Evolutionary conservation across 2,329 filamentous ascomycete genomes (phyloP).

Genomic region (Colletotrichum siamense): DNA sequence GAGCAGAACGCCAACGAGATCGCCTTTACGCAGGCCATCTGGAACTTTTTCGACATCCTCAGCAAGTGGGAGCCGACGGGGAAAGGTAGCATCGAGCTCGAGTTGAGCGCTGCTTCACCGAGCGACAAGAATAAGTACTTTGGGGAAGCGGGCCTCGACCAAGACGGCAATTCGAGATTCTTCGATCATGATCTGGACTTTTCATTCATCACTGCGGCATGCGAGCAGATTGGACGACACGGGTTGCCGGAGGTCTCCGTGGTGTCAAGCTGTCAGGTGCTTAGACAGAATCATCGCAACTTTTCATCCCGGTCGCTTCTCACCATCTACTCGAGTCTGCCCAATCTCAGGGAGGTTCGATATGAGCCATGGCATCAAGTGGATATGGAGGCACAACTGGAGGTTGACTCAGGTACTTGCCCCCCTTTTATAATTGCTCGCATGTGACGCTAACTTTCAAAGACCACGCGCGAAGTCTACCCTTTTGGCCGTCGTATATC

Average conservation of each 20-base stretch:
- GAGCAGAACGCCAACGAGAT: slow-evolving; percentile 31
- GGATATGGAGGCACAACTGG: slow-evolving; percentile 20
- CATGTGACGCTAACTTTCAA: not conserved
- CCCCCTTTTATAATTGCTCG: not conserved
- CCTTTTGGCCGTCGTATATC: slow-evolving; percentile 25
- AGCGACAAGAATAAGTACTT: slow-evolving; percentile 25
- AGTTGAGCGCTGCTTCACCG: slow-evolving; percentile 28
- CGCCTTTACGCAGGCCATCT: slow-evolving; percentile 27
- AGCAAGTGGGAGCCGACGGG: slow-evolving; percentile 23
- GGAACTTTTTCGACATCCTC: slow-evolving; percentile 28
- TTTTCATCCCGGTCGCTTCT: slow-evolving; percentile 24
- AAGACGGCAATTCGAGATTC: slow-evolving; percentile 28
- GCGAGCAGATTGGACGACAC: slow-evolving; percentile 22
- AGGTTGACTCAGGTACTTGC: slow-evolving; percentile 21
- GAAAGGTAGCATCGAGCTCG: slow-evolving; percentile 25
- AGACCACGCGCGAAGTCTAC: slow-evolving; percentile 24
- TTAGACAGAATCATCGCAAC: slow-evolving; percentile 26
- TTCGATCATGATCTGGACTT: slow-evolving; percentile 29
- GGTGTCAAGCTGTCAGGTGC: slow-evolving; percentile 23
- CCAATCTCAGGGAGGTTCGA: slow-evolving; percentile 20
- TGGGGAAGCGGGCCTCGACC: slow-evolving; percentile 25
- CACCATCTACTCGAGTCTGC: slow-evolving; percentile 26
- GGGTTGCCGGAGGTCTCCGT: slow-evolving; percentile 26
- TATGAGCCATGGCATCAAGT: slow-evolving; percentile 27
- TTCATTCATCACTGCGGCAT: slow-evolving; percentile 21